These are phyloP conservation scores for Phylloboletellus chloephorus DNA, from an alignment of 1,284 basidiomycete genomes.

Conservation along the genomic window DNA sequence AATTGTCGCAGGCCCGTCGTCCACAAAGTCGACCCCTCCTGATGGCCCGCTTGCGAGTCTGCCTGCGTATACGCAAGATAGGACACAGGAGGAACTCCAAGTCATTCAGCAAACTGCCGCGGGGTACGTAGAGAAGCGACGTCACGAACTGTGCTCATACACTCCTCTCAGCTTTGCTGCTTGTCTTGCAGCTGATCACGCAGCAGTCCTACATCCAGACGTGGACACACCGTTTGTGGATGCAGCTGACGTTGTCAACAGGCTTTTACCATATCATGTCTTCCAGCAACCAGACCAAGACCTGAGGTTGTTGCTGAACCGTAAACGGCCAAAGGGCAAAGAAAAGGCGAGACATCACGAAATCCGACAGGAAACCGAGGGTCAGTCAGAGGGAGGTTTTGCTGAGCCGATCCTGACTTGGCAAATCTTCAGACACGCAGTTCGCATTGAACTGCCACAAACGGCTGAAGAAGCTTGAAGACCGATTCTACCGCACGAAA, in stretches of 20 bases:
- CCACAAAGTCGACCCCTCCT: constrained; percentile 14
- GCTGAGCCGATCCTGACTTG: neutral
- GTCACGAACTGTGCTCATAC: constrained; percentile 15
- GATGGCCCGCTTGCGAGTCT: constrained; percentile 12
- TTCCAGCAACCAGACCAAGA: constrained; percentile 69
- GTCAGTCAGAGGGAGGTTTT: constrained; percentile 27
- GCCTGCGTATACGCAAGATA: constrained; percentile 20
- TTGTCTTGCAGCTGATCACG: constrained; percentile 57
- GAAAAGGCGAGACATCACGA: constrained; percentile 43
- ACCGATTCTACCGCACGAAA: constrained; percentile 51
- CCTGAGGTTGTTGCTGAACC: constrained; percentile 32
- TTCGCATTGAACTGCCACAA: constrained; percentile 62
- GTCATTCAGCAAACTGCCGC: constrained; percentile 41
- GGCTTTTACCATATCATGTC: constrained; percentile 71
- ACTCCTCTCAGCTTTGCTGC: constrained; percentile 40
- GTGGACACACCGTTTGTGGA: constrained; percentile 62
- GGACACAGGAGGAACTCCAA: constrained; percentile 32
- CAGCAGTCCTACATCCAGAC: constrained; percentile 54
- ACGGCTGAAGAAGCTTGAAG: constrained; percentile 49
- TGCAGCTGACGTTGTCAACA: constrained; percentile 52
- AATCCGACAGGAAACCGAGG: constrained; percentile 49
- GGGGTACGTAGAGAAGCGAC: constrained; percentile 37
- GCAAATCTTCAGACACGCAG: constrained; percentile 46
- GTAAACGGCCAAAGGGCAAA: constrained; percentile 51
- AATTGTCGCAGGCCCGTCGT: constrained; percentile 32